Conservation (phyloP, 2,329 filamentous ascomycete species). For the Pseudonectria buxi region DNA sequence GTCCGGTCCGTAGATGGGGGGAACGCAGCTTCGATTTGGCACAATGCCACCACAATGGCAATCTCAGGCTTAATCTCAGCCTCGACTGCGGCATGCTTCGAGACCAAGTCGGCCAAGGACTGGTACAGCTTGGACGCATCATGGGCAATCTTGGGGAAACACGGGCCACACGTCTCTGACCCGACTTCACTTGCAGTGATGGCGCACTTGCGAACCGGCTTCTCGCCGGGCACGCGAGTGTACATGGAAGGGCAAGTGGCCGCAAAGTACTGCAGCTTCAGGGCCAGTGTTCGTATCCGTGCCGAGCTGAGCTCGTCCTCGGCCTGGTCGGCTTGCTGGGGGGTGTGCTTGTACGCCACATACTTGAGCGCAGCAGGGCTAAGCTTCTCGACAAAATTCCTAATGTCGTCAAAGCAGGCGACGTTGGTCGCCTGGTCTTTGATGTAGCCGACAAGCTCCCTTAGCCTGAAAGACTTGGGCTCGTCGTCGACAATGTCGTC, state of each 20-base stretch:
- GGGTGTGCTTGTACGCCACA: conserved; percentile 32
- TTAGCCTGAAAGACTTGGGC: conserved; percentile 25
- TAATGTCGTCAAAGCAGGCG: conserved; percentile 42
- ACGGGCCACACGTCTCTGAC: conserved; percentile 12
- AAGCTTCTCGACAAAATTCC: conserved; percentile 36
- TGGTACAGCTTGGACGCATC: conserved; percentile 15
- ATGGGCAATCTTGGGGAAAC: conserved; percentile 18
- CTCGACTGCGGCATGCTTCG: conserved; percentile 12
- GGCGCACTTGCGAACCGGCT: conserved; percentile 16
- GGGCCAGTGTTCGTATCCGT: conserved; percentile 27
- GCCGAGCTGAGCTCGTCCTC: conserved; percentile 17
- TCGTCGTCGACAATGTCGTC: conserved; percentile 22
- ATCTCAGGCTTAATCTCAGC: conserved; percentile 27
- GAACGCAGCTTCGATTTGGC: conserved; percentile 26
- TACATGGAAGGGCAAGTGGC: conserved; percentile 30
- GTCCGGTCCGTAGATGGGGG: conserved; percentile 15
- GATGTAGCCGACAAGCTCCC: conserved; percentile 31
- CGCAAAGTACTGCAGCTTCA: conserved; percentile 40
- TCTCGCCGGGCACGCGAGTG: conserved; percentile 10
- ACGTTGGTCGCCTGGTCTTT: conserved; percentile 28
- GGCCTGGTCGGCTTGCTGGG: conserved; percentile 23
- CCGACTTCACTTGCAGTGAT: conserved; percentile 17
- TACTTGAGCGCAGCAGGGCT: conserved; percentile 32
- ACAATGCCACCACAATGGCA: conserved; percentile 28
- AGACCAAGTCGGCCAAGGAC: conserved; percentile 6